Conservation (phyloP, 352 stramenopile genomes). For the Pythium monospermum region DNA sequence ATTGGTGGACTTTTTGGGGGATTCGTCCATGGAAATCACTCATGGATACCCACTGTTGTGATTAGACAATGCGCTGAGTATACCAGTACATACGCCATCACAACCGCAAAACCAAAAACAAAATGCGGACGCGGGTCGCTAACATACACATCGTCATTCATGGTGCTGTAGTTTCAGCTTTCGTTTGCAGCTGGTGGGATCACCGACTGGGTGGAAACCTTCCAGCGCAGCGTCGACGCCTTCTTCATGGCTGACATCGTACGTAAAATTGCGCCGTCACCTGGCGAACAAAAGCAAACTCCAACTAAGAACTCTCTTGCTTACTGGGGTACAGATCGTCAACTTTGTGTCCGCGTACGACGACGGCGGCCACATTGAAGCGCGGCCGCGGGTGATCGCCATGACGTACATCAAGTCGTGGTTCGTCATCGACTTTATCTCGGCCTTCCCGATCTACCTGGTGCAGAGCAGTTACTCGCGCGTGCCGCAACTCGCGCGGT, state of each 20-base stretch:
- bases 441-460: constrained; percentile 67
- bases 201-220: constrained; percentile 31
- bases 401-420: constrained; percentile 60
- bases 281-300: too few relatives aligned
- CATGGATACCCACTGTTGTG: not conserved
- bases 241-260: constrained; percentile 80
- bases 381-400: constrained; percentile 36
- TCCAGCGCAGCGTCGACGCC: constrained; percentile 53
- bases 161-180: constrained; percentile 55
- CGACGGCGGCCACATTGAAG: constrained; percentile 50
- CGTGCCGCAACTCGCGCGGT: constrained; percentile 48
- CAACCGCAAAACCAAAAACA: too few relatives aligned
- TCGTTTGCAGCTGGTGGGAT: constrained; percentile 34
- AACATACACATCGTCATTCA: too few relatives aligned
- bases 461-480: constrained; percentile 54
- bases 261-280: constrained; percentile 4
- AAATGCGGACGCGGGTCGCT: too few relatives aligned
- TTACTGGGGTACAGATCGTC: constrained; percentile 29
- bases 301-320: too few relatives aligned
- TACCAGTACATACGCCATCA: constrained; percentile 51
- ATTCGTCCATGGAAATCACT: too few relatives aligned
- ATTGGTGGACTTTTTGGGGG: too few relatives aligned
- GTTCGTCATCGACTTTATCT: constrained; percentile 75
- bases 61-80: constrained; percentile 70
- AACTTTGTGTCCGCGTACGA: constrained; percentile 76